These are phyloP conservation scores for Gaeumannomyces sp. DNA, from an alignment of 2,329 filamentous ascomycete species.

Conservation along the genomic window DNA sequence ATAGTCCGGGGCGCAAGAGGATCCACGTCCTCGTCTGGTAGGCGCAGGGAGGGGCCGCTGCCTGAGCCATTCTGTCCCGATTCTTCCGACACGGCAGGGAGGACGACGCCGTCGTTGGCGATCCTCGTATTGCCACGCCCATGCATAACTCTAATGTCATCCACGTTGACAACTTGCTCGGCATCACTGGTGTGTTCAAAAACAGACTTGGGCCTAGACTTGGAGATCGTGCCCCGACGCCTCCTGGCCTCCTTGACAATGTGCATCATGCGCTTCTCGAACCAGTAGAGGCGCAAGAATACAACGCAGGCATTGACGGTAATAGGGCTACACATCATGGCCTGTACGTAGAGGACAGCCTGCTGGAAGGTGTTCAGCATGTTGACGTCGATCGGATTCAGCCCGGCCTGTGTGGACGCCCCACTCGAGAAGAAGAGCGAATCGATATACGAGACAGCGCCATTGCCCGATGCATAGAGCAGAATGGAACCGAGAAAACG, in stretches of 20 bases:
- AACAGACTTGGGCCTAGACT: constrained; percentile 39
- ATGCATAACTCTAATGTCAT: constrained; percentile 61
- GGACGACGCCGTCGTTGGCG: constrained; percentile 54
- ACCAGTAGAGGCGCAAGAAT: constrained; percentile 92
- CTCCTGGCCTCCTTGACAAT: constrained; percentile 68
- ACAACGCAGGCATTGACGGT: constrained; percentile 82
- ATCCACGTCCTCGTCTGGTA: constrained; percentile 5
- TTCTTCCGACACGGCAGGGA: constrained; percentile 28
- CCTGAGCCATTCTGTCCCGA: constrained; percentile 22
- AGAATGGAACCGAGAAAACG: constrained; percentile 71
- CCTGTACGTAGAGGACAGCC: constrained; percentile 62
- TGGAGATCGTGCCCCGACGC: constrained; percentile 57
- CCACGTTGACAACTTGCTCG: constrained; percentile 59
- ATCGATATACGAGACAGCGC: constrained; percentile 71
- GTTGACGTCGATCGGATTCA: constrained; percentile 75
- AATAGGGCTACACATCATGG: constrained; percentile 75
- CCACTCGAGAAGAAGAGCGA: constrained; percentile 84
- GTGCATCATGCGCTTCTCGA: constrained; percentile 89
- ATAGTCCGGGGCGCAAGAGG: constrained; percentile 14
- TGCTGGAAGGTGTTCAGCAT: constrained; percentile 65
- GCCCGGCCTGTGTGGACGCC: constrained; percentile 81
- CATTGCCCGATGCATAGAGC: constrained; percentile 55
- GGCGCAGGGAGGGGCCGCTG: constrained; percentile 2
- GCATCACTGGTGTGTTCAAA: constrained; percentile 29
- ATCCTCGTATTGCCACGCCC: constrained; percentile 47